Evolutionary conservation across 2,329 filamentous ascomycete genomes (phyloP), one percentile per base, ranked within the genome.

Genomic region (Venturia effusa): DNA sequence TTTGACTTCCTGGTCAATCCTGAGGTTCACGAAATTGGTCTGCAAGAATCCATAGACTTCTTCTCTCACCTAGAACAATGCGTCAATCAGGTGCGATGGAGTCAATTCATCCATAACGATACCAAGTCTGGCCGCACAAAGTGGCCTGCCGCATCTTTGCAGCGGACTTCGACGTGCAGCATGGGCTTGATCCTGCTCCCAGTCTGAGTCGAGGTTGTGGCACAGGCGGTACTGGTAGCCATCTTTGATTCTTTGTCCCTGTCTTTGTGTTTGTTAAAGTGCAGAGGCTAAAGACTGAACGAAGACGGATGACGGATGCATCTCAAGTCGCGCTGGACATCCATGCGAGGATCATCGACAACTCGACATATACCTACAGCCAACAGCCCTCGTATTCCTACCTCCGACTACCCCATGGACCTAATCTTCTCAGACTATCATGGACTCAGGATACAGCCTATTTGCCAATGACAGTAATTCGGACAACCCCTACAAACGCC

Each of bases 81-180:
- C 7, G 61, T 63, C 8, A 63, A 39, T 32, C 3, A 63, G 22
- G 30, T 19, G 34, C 32, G 17, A 45, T 37, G 30, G 22, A 27
- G 59, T 17, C n/a, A 32, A 55, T 24, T 4, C 68, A 75, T 73
- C 63, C 74, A 61, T 61, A 74, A 71, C 48, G 70, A 74, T 54
- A 72, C 64, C 27, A 74, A 69, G 41, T 48, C 30, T 15, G 30
- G 37, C 11, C 30, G 32, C 32, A 37, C 43, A 51, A 67, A 66
- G 15, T 41, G 43, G 15, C 59, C 61, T 5, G 59, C 17, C 39
- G 43, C 69, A 66, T 63, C 69, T 45, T 71, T 74, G 41, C 77
- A 68, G 13, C 74, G 71, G 39, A 73, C 74, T 65, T 78, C 76
- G 48, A 78, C 66, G 64, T 78, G 74, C 10, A 78, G 66, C 17